Conservation (phyloP, 2,329 filamentous ascomycete species). For the Daldinia sp. region DNA sequence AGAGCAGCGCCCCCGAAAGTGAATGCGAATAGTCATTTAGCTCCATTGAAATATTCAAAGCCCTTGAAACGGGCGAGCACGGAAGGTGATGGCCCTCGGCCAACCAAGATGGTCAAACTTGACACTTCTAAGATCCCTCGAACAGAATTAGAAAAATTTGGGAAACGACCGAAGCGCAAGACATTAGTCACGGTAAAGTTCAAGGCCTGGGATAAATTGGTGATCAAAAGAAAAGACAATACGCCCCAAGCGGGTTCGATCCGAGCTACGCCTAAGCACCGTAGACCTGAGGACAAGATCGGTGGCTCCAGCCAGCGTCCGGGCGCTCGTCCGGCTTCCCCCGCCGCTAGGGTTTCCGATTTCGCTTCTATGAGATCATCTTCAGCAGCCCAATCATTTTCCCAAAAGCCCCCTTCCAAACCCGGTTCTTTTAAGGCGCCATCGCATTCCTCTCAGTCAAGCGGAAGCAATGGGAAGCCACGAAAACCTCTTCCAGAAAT, state of each 20-base stretch:
- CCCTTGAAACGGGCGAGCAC: slow-evolving; percentile 43
- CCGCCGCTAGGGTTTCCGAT: slow-evolving; percentile 5
- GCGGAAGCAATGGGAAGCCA: slow-evolving; percentile 35
- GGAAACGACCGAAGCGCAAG: slow-evolving; percentile 24
- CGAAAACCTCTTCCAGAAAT: slow-evolving; percentile 45
- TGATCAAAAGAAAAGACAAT: slow-evolving; percentile 26
- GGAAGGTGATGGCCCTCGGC: slow-evolving; percentile 42
- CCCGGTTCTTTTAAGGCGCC: background rate
- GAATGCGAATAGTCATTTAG: slow-evolving; percentile 33
- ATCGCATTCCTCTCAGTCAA: slow-evolving; percentile 30
- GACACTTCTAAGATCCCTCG: slow-evolving; percentile 42
- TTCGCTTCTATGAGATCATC: slow-evolving; percentile 16
- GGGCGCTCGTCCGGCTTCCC: slow-evolving; percentile 2
- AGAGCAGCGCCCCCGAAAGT: slow-evolving; percentile 35
- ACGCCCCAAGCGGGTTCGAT: slow-evolving; percentile 40
- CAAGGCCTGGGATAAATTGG: slow-evolving; percentile 41
- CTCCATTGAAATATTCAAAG: slow-evolving; percentile 32
- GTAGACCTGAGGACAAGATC: slow-evolving; percentile 29
- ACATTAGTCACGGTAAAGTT: slow-evolving; percentile 45
- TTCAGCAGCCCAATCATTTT: background rate
- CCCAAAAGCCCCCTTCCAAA: slow-evolving; percentile 4
- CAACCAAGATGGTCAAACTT: slow-evolving; percentile 47
- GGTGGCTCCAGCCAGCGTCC: slow-evolving; percentile 10
- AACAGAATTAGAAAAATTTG: slow-evolving; percentile 35
- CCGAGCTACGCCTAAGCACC: slow-evolving; percentile 43